A percentile compares a stretch with the other conserved stretches of the same genome.
Conservation (phyloP, 805 yeast species). For the Ogataea nonfermentans region DNA sequence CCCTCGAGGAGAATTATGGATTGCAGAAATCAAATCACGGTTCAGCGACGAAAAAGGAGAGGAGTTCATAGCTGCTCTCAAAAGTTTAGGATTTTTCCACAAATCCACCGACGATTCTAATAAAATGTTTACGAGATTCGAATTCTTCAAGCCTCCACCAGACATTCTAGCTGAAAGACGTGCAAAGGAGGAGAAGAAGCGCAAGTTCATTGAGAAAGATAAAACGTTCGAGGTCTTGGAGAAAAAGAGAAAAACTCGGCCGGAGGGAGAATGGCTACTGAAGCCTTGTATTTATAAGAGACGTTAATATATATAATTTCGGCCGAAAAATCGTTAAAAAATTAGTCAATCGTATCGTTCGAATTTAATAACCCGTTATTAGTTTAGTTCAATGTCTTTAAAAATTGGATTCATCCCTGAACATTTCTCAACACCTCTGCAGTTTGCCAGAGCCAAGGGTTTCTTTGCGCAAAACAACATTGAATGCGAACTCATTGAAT, state of each 20-base stretch:
- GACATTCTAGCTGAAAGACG: slow-evolving; percentile 62
- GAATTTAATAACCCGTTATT: too few relatives aligned
- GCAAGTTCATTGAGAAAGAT: slow-evolving; percentile 70
- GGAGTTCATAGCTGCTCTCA: slow-evolving; percentile 79
- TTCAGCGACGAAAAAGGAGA: slow-evolving; percentile 72
- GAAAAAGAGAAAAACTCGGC: slow-evolving; percentile 47
- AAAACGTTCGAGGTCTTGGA: slow-evolving; percentile 57
- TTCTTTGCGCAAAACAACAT: slow-evolving; percentile 50
- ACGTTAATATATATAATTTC: slow-evolving; percentile 41
- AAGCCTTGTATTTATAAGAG: slow-evolving; percentile 97
- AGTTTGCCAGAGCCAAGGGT: slow-evolving; percentile 63
- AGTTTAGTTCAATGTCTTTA: slow-evolving; percentile 23
- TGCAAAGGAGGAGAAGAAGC: slow-evolving; percentile 59
- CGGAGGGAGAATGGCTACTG: slow-evolving; percentile 86
- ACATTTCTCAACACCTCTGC: slow-evolving; percentile 86
- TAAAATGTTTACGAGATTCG: slow-evolving; percentile 93
- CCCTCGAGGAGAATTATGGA: slow-evolving; percentile 95
- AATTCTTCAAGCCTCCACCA: slow-evolving; percentile 82
- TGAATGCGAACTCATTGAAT: slow-evolving; percentile 62
- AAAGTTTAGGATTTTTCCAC: slow-evolving; percentile 80
- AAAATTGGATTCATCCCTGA: slow-evolving; percentile 86
- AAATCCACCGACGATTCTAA: slow-evolving; percentile 82
- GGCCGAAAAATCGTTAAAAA: not conserved
- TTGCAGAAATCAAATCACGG: slow-evolving; percentile 94
- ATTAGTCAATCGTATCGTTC: not conserved